These are phyloP conservation scores for Magnusiomyces starmeri DNA, from an alignment of 1,139 yeast species.

Conservation along the genomic window DNA sequence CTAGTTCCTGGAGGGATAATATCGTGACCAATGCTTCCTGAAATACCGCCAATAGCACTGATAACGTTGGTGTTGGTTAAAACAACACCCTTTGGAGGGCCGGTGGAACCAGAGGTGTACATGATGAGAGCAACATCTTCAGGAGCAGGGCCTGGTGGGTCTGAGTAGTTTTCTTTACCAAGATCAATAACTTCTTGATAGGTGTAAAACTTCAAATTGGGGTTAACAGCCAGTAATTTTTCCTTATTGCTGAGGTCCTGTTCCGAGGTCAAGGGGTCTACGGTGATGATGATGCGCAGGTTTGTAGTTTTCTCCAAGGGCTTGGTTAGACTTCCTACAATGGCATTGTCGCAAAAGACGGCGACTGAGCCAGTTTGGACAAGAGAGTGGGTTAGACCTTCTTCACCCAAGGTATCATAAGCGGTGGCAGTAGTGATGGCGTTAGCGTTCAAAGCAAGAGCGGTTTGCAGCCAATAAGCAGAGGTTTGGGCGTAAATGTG, in stretches of 20 bases:
- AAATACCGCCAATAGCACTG: constrained; percentile 80
- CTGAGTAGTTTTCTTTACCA: constrained; percentile 47
- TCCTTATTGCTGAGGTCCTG: constrained; percentile 57
- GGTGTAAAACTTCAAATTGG: constrained; percentile 65
- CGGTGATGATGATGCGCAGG: constrained; percentile 64
- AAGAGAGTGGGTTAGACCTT: constrained; percentile 82
- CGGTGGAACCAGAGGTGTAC: constrained; percentile 99
- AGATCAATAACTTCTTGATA: constrained; percentile 57
- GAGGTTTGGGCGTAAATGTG: constrained; percentile 84
- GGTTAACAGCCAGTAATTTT: constrained; percentile 40
- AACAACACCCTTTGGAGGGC: constrained; percentile 95
- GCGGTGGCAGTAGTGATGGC: constrained; percentile 88
- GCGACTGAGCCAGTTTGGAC: constrained; percentile 72
- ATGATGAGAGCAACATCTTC: constrained; percentile 84
- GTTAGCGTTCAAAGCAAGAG: constrained; percentile 69
- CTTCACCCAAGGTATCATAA: constrained; percentile 91
- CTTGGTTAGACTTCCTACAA: constrained; percentile 56
- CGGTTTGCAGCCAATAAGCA: constrained; percentile 84
- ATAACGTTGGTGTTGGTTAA: constrained; percentile 69
- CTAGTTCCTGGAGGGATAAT: constrained; percentile 52
- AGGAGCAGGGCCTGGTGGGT: constrained; percentile 50
- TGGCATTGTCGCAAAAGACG: constrained; percentile 73
- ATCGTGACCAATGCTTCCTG: constrained; percentile 52
- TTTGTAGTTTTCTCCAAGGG: constrained; percentile 62
- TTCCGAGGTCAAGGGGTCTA: constrained; percentile 59